Base-by-base conservation (phyloP, 257 asterid species). In the Nicotiana obtusifolia region DNA sequence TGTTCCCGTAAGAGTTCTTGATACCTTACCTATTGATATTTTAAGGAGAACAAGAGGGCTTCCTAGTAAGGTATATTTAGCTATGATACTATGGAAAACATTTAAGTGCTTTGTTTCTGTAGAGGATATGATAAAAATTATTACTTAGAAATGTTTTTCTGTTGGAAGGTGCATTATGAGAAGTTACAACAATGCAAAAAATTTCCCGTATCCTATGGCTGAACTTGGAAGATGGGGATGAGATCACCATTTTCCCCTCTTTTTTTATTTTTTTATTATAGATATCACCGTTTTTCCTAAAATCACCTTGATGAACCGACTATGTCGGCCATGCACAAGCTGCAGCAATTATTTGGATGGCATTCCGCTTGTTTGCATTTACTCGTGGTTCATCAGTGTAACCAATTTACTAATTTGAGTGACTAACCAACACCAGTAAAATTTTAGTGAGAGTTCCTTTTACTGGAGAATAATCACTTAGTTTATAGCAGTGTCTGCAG, bases 1-100 rank as follows among this genome's bases (percentile, higher is more conserved):
- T 82, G 83, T 89, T 84, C 92, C 97, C 1, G 90, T 93, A 49
- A 91, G 88, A 86, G 98, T 95, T 83, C 97, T 95, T 69, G 99
- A 93, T 86, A 83, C 94, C 57, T 84, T 92, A 82, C 89, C 97
- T 53, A 64, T 83, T 49, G 77, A 76, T 78, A 76, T 66, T 65
- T 83, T 93, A 78, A 89, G 86, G 80, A 88, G 87, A 84, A 90
- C 87, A 33, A 85, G 98, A 78, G 91, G 97, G 59, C 97, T 95
- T 80, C 99, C 98, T 5, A 88, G 88, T 82, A 88, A 91, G 97
- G 98, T 92, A 87, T 47, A 47, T 11, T 16, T 20, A 44, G 61
- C 61, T 73, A 73, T 24, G 14, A 13, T 44, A 6, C 20, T 7
- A 13, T 4, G 14, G 35, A 14, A 73, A 24, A 73, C 77, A 37